These are phyloP conservation scores for Poa annua DNA, from an alignment of 176 grass and related monocot genomes.

Conservation along the genomic window DNA sequence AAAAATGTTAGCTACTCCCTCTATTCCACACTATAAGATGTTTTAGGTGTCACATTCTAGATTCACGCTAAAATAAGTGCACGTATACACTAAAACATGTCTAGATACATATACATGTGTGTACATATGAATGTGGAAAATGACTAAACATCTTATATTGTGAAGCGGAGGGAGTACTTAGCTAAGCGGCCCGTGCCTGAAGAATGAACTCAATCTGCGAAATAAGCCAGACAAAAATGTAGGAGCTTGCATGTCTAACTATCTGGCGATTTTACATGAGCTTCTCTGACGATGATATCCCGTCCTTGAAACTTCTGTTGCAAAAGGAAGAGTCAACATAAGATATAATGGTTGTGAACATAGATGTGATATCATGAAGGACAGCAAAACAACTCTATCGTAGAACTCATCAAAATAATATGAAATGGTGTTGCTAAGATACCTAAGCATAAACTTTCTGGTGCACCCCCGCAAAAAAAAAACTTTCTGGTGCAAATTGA, in stretches of 20 bases:
- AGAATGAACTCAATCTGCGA: background rate
- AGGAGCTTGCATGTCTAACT: conserved; percentile 6
- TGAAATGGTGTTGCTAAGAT: background rate
- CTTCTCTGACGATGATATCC: conserved; percentile 63
- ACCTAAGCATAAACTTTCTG: background rate
- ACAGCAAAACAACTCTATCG: background rate
- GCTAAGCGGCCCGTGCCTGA: background rate
- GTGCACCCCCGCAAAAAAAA: no score
- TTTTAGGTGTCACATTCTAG: no score
- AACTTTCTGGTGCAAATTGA: background rate
- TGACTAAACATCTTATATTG: no score
- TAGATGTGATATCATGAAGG: background rate
- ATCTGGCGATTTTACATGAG: conserved; percentile 40
- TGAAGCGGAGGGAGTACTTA: background rate
- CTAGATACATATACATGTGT: no score
- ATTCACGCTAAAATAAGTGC: no score
- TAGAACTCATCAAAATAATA: background rate
- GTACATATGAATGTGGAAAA: no score
- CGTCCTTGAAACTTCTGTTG: conserved; percentile 70
- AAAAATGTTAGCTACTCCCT: conserved; percentile 27
- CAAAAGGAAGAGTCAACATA: conserved; percentile 18
- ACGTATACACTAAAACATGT: no score
- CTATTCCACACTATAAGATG: no score
- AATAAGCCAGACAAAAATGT: conserved; percentile 32
- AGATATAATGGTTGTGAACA: conserved; percentile 3